These are phyloP conservation scores for Fusarium keratoplasticum DNA, from an alignment of 2,329 filamentous ascomycete species.

Conservation along the genomic window DNA sequence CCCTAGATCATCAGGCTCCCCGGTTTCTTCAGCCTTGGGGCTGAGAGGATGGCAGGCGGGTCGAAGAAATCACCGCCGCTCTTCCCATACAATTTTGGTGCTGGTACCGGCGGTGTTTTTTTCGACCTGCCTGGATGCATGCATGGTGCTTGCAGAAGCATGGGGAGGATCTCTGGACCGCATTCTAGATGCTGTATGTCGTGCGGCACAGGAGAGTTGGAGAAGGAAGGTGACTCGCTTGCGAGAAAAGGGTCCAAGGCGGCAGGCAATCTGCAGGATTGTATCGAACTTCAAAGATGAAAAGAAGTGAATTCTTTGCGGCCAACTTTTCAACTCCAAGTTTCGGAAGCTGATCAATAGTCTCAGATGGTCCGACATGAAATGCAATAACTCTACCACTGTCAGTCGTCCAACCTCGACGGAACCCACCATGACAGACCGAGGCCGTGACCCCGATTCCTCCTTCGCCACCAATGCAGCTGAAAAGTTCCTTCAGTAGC, in stretches of 20 bases:
- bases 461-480: neutral
- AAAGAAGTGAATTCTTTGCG: constrained; percentile 9
- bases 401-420: neutral
- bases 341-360: neutral
- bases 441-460: neutral
- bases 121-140: neutral
- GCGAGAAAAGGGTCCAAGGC: neutral
- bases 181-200: neutral
- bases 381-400: constrained; percentile 16
- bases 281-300: neutral
- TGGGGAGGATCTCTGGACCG: neutral
- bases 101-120: no score
- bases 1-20: neutral
- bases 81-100: no score
- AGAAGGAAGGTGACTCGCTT: neutral
- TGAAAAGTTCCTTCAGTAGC: neutral
- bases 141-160: neutral
- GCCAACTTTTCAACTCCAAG: neutral
- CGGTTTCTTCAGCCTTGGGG: neutral
- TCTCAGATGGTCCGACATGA: constrained; percentile 7
- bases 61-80: no score
- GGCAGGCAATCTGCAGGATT: neutral
- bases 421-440: neutral
- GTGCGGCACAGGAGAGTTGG: neutral
- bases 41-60: neutral